Conservation (phyloP, 2,329 filamentous ascomycete species). For the Biscogniauxia mediterranea region DNA sequence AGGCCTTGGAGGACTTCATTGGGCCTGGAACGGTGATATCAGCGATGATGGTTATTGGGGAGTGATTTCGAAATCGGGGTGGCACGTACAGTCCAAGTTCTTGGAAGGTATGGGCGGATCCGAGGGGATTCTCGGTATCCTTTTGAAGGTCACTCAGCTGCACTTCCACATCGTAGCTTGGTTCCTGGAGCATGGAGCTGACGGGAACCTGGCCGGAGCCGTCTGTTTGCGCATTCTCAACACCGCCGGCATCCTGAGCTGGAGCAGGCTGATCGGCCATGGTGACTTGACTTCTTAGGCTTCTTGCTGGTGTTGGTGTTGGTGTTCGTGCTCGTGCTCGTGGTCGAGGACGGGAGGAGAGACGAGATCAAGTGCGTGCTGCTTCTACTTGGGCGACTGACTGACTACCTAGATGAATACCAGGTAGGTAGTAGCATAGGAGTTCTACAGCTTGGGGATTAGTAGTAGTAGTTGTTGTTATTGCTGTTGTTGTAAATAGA, state of each 20-base stretch:
- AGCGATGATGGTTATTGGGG: slow-evolving; percentile 1
- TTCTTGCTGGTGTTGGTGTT: not conserved
- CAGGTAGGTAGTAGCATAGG: too few relatives aligned
- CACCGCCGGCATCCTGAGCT: slow-evolving; percentile 12
- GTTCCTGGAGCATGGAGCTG: slow-evolving; percentile 63
- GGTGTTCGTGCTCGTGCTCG: not conserved
- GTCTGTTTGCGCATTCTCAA: slow-evolving; percentile 36
- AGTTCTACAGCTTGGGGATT: too few relatives aligned
- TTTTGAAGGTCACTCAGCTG: slow-evolving; percentile 87
- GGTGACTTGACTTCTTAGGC: not conserved
- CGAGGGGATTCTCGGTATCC: slow-evolving; percentile 83
- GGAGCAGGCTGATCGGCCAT: slow-evolving; percentile 25
- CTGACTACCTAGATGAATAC: too few relatives aligned
- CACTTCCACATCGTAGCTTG: slow-evolving; percentile 85
- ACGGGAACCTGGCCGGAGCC: slow-evolving; percentile 36
- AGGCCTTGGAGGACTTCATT: slow-evolving; percentile 67
- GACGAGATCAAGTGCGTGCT: not conserved
- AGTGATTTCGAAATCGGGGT: not conserved
- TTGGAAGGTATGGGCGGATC: slow-evolving; percentile 79
- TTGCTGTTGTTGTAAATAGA: too few relatives aligned
- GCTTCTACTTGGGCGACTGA: too few relatives aligned
- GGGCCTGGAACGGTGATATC: slow-evolving; percentile 15
- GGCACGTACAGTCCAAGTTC: slow-evolving; percentile 76
- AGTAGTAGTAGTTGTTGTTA: too few relatives aligned
- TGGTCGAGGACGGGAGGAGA: not conserved